Evolutionary conservation across 345 rosid genomes (phyloP), one percentile per base, ranked within the genome.

Genomic region (Nasturtium officinale): DNA sequence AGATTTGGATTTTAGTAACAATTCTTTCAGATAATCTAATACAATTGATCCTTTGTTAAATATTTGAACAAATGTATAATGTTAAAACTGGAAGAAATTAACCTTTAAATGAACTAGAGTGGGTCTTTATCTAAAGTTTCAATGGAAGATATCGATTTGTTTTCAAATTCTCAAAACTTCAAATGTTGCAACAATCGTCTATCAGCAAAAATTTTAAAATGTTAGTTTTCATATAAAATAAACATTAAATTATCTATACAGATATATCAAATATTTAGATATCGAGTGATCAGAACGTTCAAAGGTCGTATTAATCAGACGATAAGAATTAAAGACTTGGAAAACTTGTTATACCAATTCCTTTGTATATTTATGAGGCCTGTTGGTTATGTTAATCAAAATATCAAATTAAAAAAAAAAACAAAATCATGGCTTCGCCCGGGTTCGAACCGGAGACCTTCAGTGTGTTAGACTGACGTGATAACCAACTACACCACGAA

Each of bases 401-500:
- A 3, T 11, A 10, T 1, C 42, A 38, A 38, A 12, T 1, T 4
- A 40, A 40, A 40, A 5, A 13, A 0, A 4, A 40, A 40, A 13
- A 3, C 2, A 5, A 5, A 3, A 4, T 4, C 10, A 38, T 75
- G 78, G 64, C 75, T 79, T 88, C 95, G 86, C 87, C 90, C 92
- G 84, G 89, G 57, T 67, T 91, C 80, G 90, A 89, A 92, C 88
- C 87, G 88, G 90, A 87, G 95, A 90, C 96, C n/a, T n/a, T 90
- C 87, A 92, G 87, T 86, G 96, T 90, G 97, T 90, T 90, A 86
- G 88, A 88, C 96, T 85, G 89, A 87, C 91, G 90, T 92, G 96
- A 89, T 90, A 90, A 90, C 96, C 93, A 84, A 90, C 93, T 88
- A 88, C 93, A 92, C 96, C 96, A 90, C 91, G 91, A 90, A 79